Evolutionary conservation across 352 stramenopile species (phyloP), one percentile per base, ranked within the genome.

Genomic region (Phytophthora sansomeana): DNA sequence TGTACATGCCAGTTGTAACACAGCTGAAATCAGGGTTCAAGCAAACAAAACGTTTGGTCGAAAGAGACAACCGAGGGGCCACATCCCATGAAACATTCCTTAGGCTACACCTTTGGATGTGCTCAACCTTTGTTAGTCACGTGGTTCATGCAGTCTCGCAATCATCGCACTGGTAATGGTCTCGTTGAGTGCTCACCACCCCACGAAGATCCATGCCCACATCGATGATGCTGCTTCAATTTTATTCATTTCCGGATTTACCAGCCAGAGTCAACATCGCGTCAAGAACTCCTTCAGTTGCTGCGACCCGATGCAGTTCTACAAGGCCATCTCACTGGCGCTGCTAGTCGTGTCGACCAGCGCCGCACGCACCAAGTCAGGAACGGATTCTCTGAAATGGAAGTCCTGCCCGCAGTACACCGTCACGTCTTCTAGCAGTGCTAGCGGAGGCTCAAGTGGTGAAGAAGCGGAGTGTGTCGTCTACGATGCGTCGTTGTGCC

Each of bases 401-500:
- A 61, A 61, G 41, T 26, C 48, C 14, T 71, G 63, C 49, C 39
- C 55, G 16, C 47, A 64, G 21, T 51, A 43, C 63, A 66, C 63
- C 7, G n/a, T n/a, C n/a, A 66, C 60, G 16, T n/a, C n/a, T n/a
- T 53, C n/a, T 8, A 49, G 61, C 47, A 41, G 56, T n/a, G n/a
- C n/a, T n/a, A n/a, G n/a, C 19, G 53, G 52, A 5, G 32, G 21
- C 35, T 29, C 33, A 16, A 16, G 19, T 21, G 24, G 19, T 7
- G 58, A 38, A 38, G 32, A 38, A 8, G 32, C 69, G 14, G 58
- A 74, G 33, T 74, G 69, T 29, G 69, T 53, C 16, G 29, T 71
- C 7, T 63, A 71, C 38, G 49, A 39, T 13, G 52, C 58, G 10
- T 58, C 64, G 21, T 36, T 74, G 51, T 74, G 69, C 52, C 52